Evolutionary conservation across 2,329 filamentous ascomycete genomes (phyloP), one percentile per base, ranked within the genome.

Genomic region (Beauveria pseudobassiana): DNA sequence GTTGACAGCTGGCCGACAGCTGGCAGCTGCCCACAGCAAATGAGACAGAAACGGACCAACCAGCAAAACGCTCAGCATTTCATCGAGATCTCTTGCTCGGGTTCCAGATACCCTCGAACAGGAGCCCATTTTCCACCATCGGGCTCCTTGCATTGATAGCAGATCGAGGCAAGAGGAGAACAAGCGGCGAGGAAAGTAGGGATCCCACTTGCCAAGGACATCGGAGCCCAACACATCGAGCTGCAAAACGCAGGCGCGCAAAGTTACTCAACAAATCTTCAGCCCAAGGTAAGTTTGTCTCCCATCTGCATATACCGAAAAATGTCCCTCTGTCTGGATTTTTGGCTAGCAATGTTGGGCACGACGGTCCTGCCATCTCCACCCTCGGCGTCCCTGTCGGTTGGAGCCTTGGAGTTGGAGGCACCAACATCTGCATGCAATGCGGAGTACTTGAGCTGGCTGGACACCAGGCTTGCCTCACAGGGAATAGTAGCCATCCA

Each of bases 351-450:
- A 18, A n/a, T 52, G 10, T 59, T 16, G 48, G 38, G 48, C 57
- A 22, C 51, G 38, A 38, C 46, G 14, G 24, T 2, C 48, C 26
- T 22, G 18, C 24, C 34, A 22, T 46, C 57, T 52, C 57, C 57
- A 59, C 48, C 48, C 38, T 40, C 18, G 14, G 22, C 26, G 48
- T 40, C 24, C 45, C 38, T 34, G 5, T 24, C 24, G 46, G 38
- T 59, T 18, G 38, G 28, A 38, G 34, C 34, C 34, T 38, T 38
- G 14, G 34, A 59, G 24, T 59, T 10, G 38, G 42, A 42, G 8
- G 49, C 48, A 52, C 48, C 57, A 59, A 45, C 57, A 52, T 52
- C 57, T 53, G 57, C 49, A 53, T 45, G 57, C 49, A 59, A 53
- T 59, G 57, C 57, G 38, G 48, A 59, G 57, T 34, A 34, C n/a